Conservation (phyloP, 192 early-diverging fungal genomes). For the Phycomyces blakesleeanus region DNA sequence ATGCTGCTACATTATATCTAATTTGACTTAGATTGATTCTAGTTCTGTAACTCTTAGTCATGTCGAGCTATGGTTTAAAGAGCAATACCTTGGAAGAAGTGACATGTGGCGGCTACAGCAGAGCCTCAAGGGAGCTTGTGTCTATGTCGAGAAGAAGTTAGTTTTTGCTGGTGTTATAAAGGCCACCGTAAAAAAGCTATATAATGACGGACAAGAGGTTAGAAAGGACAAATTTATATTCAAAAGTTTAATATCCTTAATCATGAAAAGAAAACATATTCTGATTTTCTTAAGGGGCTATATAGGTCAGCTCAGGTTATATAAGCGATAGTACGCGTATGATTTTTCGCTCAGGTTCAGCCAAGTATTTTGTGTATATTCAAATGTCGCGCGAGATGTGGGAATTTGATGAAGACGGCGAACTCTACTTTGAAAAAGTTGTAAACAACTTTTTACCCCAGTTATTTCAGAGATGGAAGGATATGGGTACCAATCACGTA, state of each 20-base stretch:
- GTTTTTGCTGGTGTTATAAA: constrained; percentile 66
- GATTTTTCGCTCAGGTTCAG: constrained; percentile 91
- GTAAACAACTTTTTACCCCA: constrained; percentile 86
- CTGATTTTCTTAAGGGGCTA: too few species aligned
- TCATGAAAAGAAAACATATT: too few species aligned
- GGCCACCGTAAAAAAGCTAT: constrained; percentile 80
- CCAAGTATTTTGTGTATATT: constrained; percentile 91
- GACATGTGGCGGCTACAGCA: constrained; percentile 92
- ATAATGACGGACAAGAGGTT: constrained; percentile 56
- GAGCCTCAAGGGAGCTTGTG: constrained; percentile 59
- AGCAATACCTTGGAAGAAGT: constrained; percentile 87
- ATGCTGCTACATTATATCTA: neutral
- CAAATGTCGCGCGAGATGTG: constrained; percentile 98
- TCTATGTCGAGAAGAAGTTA: constrained; percentile 77
- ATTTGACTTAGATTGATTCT: constrained; percentile 54
- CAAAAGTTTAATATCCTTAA: too few species aligned
- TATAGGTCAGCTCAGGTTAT: constrained; percentile 70
- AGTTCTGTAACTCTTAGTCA: constrained; percentile 67
- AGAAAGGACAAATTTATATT: too few species aligned
- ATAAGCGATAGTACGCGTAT: constrained; percentile 74
- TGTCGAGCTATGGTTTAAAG: constrained; percentile 82
- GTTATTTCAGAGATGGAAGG: constrained; percentile 84
- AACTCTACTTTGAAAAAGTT: constrained; percentile 91
- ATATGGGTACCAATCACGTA: constrained; percentile 81
- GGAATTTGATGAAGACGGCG: constrained; percentile 96